Conservation (phyloP, 2,329 filamentous ascomycete genomes). For the Colletotrichum abscissum region DNA sequence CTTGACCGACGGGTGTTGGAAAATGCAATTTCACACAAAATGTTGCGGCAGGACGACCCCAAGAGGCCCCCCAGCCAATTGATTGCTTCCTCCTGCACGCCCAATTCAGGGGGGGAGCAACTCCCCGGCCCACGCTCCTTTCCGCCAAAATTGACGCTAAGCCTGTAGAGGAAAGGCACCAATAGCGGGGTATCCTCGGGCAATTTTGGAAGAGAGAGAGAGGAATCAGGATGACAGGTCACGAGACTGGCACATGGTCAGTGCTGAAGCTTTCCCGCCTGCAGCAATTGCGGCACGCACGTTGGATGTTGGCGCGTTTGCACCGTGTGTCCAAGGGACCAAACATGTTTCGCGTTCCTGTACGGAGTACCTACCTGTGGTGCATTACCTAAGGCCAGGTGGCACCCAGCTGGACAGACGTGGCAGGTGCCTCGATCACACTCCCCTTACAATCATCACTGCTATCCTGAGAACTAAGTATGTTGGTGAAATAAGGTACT, state of each 20-base stretch:
- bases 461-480: no score
- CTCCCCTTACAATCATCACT: not conserved
- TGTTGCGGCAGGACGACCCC: constrained; percentile 44
- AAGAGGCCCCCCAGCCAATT: constrained; percentile 37
- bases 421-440: not conserved
- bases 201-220: constrained; percentile 19
- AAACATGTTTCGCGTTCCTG: constrained; percentile 23
- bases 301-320: constrained; percentile 1
- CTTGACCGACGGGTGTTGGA: constrained; percentile 38
- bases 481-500: no score
- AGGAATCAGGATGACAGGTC: constrained; percentile 19
- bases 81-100: constrained; percentile 28
- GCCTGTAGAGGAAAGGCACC: not conserved
- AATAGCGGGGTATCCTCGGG: constrained; percentile 30
- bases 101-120: constrained; percentile 39
- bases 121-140: constrained; percentile 35
- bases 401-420: not conserved
- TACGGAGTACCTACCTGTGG: no score
- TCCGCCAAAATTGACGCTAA: constrained; percentile 30
- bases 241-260: constrained; percentile 31
- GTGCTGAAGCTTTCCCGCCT: constrained; percentile 24
- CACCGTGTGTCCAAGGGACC: constrained; percentile 2
- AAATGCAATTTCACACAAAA: constrained; percentile 54
- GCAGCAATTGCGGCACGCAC: not conserved
- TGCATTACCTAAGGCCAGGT: not conserved